Base-by-base conservation (phyloP, 2,329 filamentous ascomycete species). In the Pseudopithomyces maydicus region DNA sequence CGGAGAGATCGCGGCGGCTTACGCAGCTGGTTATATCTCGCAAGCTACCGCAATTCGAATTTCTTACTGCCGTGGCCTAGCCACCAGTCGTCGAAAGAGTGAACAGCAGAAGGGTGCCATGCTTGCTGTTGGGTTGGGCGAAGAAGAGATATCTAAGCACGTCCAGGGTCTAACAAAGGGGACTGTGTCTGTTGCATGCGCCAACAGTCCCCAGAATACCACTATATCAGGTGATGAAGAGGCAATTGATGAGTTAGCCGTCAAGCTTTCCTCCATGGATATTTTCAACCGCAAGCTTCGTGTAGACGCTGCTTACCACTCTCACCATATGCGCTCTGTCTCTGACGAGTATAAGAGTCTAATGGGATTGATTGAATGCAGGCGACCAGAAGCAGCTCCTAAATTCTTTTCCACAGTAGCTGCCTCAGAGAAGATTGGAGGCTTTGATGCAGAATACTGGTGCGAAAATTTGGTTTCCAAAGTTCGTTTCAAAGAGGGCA, bases 301-400 rank as follows among this genome's bases (percentile, higher is more conserved):
- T 50, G 77, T 80, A 1, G 74, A 78, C 23, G 70, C 63, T 12
- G 80, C 80, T 0, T 82, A 81, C 49, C 79, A 81, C 52, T 78
- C 76, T 11, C 44, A 47, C 35, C 44, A 47, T 20, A 47, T 47
- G 44, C 26, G 19, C 14, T 12, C 26, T 47, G 29, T 47, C n/a
- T 26, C 22, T 7, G 44, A 47, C 3, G 29, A 47, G 3, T 47
- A 47, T n/a, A 33, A 36, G 35, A n/a, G 32, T 32, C 29, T 47
- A 12, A 33, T 33, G 29, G 44, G 44, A 4, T 20, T 47, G 29
- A 6, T 47, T n/a, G 29, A 47, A 35, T 6, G n/a, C 10, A n/a
- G 20, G 26, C 11, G 2, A 32, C 44, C 44, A 6, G 4, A 10
- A 32, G 12, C 6, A 7, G n/a, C 17, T 14, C 26, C 44, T 5